Evolutionary conservation across 2,329 filamentous ascomycete species (phyloP).

Genomic region (Westerdykella aurantiaca): DNA sequence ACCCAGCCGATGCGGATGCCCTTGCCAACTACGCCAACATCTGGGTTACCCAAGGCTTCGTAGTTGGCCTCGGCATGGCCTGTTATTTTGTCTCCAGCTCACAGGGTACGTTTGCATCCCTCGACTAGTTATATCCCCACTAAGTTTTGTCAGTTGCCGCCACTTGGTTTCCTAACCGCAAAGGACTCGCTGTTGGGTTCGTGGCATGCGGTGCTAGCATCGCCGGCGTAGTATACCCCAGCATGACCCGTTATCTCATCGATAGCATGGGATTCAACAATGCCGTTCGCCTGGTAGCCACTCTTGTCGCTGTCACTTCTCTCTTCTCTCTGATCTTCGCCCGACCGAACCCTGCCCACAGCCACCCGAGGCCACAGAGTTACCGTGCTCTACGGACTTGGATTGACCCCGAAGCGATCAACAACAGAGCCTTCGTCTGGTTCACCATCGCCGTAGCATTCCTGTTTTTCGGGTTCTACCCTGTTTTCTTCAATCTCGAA

Average conservation of each 20-base stretch:
- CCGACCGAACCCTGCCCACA: constrained; percentile 40
- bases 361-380: constrained; percentile 34
- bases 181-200: constrained; percentile 46
- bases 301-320: constrained; percentile 38
- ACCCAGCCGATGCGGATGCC: constrained; percentile 32
- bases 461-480: constrained; percentile 49
- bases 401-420: constrained; percentile 43
- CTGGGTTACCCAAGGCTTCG: constrained; percentile 45
- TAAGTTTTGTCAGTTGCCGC: constrained; percentile 40
- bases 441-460: constrained; percentile 43
- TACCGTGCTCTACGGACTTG: constrained; percentile 38
- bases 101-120: constrained; percentile 37
- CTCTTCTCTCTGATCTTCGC: constrained; percentile 41
- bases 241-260: constrained; percentile 44
- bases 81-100: constrained; percentile 50
- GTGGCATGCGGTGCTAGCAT: constrained; percentile 48
- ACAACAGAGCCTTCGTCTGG: constrained; percentile 40
- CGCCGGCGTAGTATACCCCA: constrained; percentile 43
- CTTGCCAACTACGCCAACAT: constrained; percentile 40
- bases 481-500: constrained; percentile 50
- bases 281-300: constrained; percentile 40
- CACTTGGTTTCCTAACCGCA: constrained; percentile 46
- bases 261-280: constrained; percentile 41
- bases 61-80: constrained; percentile 47
- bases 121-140: not conserved